Evolutionary conservation across 2,329 filamentous ascomycete species (phyloP), one percentile per base, ranked within the genome.

Genomic region (Akanthomyces dipterigenus): DNA sequence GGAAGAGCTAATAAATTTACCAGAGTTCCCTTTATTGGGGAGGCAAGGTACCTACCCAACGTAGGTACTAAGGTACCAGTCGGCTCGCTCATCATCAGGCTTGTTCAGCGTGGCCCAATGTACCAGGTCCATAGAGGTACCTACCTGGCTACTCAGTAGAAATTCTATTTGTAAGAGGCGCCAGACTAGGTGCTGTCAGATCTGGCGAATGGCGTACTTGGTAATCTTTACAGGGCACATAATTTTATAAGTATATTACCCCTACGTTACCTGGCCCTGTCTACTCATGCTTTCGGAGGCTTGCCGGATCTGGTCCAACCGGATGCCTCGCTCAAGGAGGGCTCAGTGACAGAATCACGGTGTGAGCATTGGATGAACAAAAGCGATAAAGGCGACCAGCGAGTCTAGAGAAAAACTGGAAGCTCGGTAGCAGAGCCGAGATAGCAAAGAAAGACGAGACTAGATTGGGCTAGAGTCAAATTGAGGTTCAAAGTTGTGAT

Each of bases 331-430:
- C 43, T 24, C 24, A 24, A 2, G 9, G 49, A 20, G 50, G 22
- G 31, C n/a, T 34, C 18, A 38, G 12, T 49, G 43, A 49, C 40
- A 42, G 45, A 38, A 46, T 57, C 40, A 46, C 24, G 54, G 24
- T 24, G 42, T 46, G 42, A 28, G 42, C 36, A 24, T 48, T 46
- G 28, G n/a, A 24, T 34, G 34, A 26, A 45, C 45, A 16, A 34
- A 6, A 8, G 16, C 48, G 28, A 51, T 22, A n/a, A 4, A 40
- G 36, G 42, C 24, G 42, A 38, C 54, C 42, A 14, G 54, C 42
- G 42, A 56, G 42, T 20, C 42, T 56, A 56, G 54, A 56, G 54
- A 56, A 6, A 11, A 56, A 56, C 14, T 24, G 54, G 40, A 55
- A 55, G 54, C 26, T 55, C 40, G 40, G 54, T 31, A 36, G 12